These are phyloP conservation scores for Colletotrichum limetticola DNA, from an alignment of 2,329 filamentous ascomycete genomes.

Conservation along the genomic window DNA sequence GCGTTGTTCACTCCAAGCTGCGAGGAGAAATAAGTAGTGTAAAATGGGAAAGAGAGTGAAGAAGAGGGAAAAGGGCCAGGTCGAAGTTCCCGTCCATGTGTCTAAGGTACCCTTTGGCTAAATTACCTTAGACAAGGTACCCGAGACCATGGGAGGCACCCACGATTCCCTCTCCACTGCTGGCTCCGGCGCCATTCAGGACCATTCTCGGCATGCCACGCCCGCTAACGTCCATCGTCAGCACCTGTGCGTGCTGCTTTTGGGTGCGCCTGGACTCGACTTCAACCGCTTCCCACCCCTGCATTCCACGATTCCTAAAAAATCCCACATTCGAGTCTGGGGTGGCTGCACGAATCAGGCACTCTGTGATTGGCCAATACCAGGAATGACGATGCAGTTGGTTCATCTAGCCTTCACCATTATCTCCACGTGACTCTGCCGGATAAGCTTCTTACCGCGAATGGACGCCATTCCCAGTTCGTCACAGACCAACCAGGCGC, in stretches of 20 bases:
- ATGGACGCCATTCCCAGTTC: not conserved
- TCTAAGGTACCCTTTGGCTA: not conserved
- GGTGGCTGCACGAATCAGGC: not conserved
- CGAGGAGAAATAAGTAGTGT: not conserved
- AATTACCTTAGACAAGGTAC: slow-evolving; percentile 29
- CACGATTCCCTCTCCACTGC: not conserved
- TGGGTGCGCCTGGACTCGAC: not conserved
- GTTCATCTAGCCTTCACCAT: not conserved
- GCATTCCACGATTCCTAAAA: slow-evolving; percentile 14
- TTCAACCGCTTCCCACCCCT: slow-evolving; percentile 9
- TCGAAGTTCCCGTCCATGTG: not conserved
- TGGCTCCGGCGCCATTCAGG: slow-evolving; percentile 3
- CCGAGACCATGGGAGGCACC: slow-evolving; percentile 16
- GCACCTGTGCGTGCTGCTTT: not conserved
- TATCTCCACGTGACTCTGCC: slow-evolving; percentile 19
- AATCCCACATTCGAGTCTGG: not conserved
- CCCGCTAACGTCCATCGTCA: not conserved
- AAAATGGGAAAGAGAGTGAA: not conserved
- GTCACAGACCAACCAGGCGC: not conserved
- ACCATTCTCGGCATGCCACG: not conserved
- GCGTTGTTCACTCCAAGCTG: not conserved
- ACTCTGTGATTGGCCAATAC: slow-evolving; percentile 5
- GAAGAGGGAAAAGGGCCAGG: not conserved
- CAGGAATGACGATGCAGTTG: not conserved
- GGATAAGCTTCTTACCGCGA: slow-evolving; percentile 14